A percentile compares a stretch with the other conserved stretches of the same genome.
These are phyloP conservation scores for Rhynchosporium agropyri DNA, from an alignment of 2,329 filamentous ascomycete species.

Conservation along the genomic window DNA sequence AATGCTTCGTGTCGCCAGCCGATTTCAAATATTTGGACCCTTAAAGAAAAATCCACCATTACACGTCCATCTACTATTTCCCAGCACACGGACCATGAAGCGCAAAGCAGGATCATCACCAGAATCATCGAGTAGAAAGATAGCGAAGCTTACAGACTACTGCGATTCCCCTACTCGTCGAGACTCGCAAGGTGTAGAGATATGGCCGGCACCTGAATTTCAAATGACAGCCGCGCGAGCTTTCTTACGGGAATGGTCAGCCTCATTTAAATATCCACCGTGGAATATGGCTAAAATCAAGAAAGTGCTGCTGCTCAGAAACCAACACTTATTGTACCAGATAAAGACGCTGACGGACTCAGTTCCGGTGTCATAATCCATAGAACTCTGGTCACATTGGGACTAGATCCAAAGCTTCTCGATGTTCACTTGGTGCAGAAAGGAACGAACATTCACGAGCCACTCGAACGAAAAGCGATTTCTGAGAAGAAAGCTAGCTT, in stretches of 20 bases:
- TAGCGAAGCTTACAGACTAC: constrained; percentile 35
- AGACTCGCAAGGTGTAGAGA: constrained; percentile 36
- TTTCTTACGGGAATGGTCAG: constrained; percentile 61
- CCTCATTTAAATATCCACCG: neutral
- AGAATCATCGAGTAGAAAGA: constrained; percentile 7
- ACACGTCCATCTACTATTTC: neutral
- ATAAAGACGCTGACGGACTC: constrained; percentile 71
- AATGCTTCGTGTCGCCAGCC: neutral
- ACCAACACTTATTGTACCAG: constrained; percentile 62
- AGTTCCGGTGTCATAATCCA: constrained; percentile 65
- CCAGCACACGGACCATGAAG: constrained; percentile 13
- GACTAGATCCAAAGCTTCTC: constrained; percentile 55
- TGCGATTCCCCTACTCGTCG: constrained; percentile 27
- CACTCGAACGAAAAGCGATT: constrained; percentile 56
- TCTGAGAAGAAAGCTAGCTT: constrained; percentile 53
- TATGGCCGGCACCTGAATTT: constrained; percentile 63
- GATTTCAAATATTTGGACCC: neutral
- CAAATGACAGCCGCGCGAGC: constrained; percentile 58
- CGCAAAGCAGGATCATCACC: constrained; percentile 16
- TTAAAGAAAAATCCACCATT: neutral
- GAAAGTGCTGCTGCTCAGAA: constrained; percentile 53
- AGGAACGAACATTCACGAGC: constrained; percentile 59
- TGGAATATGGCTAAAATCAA: neutral
- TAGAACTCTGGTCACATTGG: constrained; percentile 60
- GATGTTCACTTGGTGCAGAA: constrained; percentile 62